Percentiles rank a stretch among this genome's conserved stretches.
phyloP scores from a whole-genome alignment of 2,329 filamentous ascomycete species.

The Aspergillus sp. region DNA sequence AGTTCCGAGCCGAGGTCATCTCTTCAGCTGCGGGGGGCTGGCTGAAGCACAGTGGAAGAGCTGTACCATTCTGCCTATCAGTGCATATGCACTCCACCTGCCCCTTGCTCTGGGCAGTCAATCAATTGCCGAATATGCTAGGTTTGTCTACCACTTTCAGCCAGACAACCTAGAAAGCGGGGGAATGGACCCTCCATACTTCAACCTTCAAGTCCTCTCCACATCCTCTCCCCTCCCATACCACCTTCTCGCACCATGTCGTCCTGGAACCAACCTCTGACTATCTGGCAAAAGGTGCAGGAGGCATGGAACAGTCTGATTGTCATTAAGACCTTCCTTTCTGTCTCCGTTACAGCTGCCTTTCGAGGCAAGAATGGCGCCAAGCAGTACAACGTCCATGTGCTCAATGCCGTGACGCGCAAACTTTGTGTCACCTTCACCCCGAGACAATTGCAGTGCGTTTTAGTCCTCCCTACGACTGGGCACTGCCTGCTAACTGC shows the following conservation, averaged over 20 bases:
- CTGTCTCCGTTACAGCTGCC: conserved; percentile 36
- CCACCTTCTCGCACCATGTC: conserved; percentile 13
- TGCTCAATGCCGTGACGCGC: conserved; percentile 36
- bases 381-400: conserved; percentile 37
- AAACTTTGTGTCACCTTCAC: conserved; percentile 26
- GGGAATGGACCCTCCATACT: neutral
- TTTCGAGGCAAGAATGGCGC: conserved; percentile 43
- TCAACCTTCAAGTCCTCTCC: neutral
- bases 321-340: conserved; percentile 28
- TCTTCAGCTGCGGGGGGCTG: neutral
- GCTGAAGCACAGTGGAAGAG: too few relatives aligned
- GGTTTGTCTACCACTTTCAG: neutral
- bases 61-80: too few relatives aligned
- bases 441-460: conserved; percentile 36
- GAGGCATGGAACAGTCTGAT: conserved; percentile 19
- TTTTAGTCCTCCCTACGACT: neutral
- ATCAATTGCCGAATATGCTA: too few relatives aligned
- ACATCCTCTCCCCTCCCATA: neutral
- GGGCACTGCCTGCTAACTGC: neutral
- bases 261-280: conserved; percentile 24
- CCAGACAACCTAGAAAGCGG: neutral
- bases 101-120: too few relatives aligned
- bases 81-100: too few relatives aligned
- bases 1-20: neutral
- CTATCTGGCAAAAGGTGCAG: conserved; percentile 35